Percentiles rank a stretch among this genome's conserved stretches.
Evolutionary conservation across 345 rosid genomes (phyloP).

Genomic region (Zanthoxylum bungeanum): DNA sequence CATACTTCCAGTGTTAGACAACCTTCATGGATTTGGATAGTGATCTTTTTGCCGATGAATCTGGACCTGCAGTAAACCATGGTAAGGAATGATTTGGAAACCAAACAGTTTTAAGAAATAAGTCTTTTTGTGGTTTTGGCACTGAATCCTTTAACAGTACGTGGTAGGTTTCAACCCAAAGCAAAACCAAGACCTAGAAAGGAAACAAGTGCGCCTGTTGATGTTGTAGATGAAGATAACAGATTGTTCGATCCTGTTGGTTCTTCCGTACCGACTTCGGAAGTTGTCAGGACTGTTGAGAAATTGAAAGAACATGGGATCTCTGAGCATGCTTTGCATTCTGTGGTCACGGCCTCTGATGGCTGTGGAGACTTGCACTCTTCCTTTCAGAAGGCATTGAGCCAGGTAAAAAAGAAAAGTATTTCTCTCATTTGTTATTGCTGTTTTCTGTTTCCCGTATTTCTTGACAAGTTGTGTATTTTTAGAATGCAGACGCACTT

Average conservation of each 20-base stretch:
- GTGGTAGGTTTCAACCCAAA: conserved; percentile 45
- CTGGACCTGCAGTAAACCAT: conserved; percentile 16
- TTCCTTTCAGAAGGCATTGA: conserved; percentile 18
- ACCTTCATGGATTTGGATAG: conserved; percentile 23
- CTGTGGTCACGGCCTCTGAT: background rate
- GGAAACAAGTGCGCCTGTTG: conserved; percentile 1
- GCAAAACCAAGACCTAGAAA: conserved; percentile 24
- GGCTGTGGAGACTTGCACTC: conserved; percentile 8
- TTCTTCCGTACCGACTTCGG: background rate
- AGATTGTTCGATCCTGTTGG: background rate
- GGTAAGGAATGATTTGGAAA: conserved; percentile 29
- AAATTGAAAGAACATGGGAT: background rate
- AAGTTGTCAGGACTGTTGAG: background rate
- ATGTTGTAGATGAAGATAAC: background rate
- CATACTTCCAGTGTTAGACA: background rate
- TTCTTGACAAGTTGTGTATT: conserved; percentile 4
- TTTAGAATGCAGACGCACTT: conserved; percentile 32
- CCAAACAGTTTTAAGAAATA: background rate
- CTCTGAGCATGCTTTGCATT: conserved; percentile 1
- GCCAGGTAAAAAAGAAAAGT: conserved; percentile 19
- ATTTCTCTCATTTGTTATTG: background rate
- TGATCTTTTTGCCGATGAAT: conserved; percentile 15
- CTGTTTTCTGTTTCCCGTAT: background rate
- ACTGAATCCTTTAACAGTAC: conserved; percentile 23
- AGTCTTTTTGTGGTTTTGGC: background rate